Evolutionary conservation across 495 filamentous ascomycete species (phyloP), one percentile per base, ranked within the genome.

Genomic region (Letharia lupina): DNA sequence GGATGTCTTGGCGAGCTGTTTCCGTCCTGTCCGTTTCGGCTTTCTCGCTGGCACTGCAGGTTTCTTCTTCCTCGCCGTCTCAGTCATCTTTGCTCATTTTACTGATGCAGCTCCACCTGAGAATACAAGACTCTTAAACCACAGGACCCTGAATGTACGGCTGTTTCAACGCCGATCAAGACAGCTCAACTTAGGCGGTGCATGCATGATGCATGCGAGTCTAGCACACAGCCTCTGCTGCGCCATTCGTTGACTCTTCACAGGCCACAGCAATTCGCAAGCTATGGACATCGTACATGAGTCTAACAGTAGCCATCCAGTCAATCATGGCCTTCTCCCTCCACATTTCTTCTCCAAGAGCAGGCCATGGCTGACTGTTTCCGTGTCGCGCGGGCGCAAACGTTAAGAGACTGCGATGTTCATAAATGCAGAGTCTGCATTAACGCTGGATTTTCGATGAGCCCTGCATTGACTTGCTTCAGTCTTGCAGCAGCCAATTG

Each of bases 181-280:
- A 57, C 33, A 54, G 15, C 4, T 39, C 37, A 39, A 44, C 41
- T 15, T 37, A 37, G 52, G 35, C 52, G 13, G 0, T 56, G 52
- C 23, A 57, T 37, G 54, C 33, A 57, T 33, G 16, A 57, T n/a
- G 54, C 33, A 57, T 37, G 54, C 54, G 16, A 7, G 31, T 37
- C 54, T 35, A 33, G 54, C 54, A 57, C 54, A 57, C 52, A 56
- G 54, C 54, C 54, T 57, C 33, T 35, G 35, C 54, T 57, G 33
- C 54, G 31, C 31, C 52, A 35, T 56, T 35, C 52, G 13, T 56
- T 56, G 28, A 35, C 28, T 35, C 52, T 35, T 3, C 52, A 20
- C 12, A 33, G 15, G 13, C 5, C 52, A 20, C 12, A 33, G 15
- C 31, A 33, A 33, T 0, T 35, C 8, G 10, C 15, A 39, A 2